These are phyloP conservation scores for Agrocybe praecox DNA, from an alignment of 768 basidiomycete genomes.

Conservation along the genomic window DNA sequence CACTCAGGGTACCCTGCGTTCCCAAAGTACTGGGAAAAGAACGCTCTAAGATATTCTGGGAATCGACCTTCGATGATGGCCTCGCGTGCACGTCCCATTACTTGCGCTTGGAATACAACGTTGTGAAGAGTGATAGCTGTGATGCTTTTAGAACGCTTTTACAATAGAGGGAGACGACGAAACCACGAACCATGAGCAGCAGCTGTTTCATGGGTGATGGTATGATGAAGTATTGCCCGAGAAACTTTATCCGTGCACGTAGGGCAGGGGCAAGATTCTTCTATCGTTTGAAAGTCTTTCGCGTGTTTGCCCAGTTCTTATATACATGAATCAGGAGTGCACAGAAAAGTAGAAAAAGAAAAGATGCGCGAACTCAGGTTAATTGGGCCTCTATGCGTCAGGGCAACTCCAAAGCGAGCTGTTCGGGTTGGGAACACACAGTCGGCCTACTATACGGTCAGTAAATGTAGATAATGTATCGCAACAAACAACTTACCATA, in stretches of 20 bases:
- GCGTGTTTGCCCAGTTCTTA: slow-evolving; percentile 72
- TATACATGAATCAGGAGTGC: neutral
- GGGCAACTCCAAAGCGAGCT: slow-evolving; percentile 87
- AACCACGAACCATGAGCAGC: slow-evolving; percentile 73
- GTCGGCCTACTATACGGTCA: slow-evolving; percentile 60
- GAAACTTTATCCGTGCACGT: slow-evolving; percentile 72
- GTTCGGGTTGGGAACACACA: slow-evolving; percentile 94
- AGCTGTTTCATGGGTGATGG: slow-evolving; percentile 76
- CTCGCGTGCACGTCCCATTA: slow-evolving; percentile 85
- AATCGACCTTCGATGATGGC: slow-evolving; percentile 80
- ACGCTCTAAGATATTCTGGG: slow-evolving; percentile 73
- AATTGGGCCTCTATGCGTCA: slow-evolving; percentile 80
- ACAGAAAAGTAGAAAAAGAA: neutral
- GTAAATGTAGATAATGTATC: neutral
- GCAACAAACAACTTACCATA: slow-evolving; percentile 58
- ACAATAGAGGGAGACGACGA: neutral
- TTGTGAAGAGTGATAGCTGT: slow-evolving; percentile 83
- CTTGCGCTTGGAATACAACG: slow-evolving; percentile 80
- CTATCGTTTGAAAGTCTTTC: slow-evolving; percentile 71
- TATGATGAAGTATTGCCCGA: slow-evolving; percentile 76
- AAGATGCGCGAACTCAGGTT: slow-evolving; percentile 65
- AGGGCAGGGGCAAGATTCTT: slow-evolving; percentile 82
- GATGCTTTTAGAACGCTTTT: slow-evolving; percentile 7
- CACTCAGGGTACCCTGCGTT: slow-evolving; percentile 82
- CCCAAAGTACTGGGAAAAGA: slow-evolving; percentile 81